Evolutionary conservation across 1,284 basidiomycete species (phyloP).

Genomic region (Sanguinoderma infundibulare): DNA sequence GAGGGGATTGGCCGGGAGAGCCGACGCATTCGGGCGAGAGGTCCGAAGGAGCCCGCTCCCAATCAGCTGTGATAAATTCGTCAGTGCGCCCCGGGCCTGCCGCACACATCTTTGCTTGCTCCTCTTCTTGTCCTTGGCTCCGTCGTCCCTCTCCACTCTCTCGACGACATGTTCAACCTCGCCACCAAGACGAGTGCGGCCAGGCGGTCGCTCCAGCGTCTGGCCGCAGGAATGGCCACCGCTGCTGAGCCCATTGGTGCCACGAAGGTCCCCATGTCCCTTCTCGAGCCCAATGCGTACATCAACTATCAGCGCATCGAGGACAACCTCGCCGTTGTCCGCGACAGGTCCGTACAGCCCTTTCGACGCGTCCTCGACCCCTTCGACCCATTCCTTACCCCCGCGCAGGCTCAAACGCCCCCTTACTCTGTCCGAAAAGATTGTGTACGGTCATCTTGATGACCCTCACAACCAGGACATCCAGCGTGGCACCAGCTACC

Average conservation of each 20-base stretch:
- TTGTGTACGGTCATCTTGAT: slow-evolving; percentile 97
- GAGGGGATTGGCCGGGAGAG: slow-evolving; percentile 11
- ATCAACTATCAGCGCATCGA: slow-evolving; percentile 99
- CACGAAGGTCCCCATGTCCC: slow-evolving; percentile 92
- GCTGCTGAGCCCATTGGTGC: slow-evolving; percentile 80
- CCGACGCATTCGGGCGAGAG: slow-evolving; percentile 20
- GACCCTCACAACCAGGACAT: slow-evolving; percentile 93
- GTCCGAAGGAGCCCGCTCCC: slow-evolving; percentile 19
- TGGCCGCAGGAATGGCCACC: slow-evolving; percentile 80
- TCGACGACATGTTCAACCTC: slow-evolving; percentile 68
- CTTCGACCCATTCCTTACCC: neutral
- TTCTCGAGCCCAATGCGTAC: slow-evolving; percentile 84
- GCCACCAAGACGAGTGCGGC: slow-evolving; percentile 63
- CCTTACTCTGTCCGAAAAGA: slow-evolving; percentile 97
- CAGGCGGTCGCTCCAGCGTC: slow-evolving; percentile 59
- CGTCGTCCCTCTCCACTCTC: slow-evolving; percentile 14
- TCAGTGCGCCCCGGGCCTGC: slow-evolving; percentile 14
- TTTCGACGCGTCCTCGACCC: neutral
- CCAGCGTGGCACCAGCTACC: slow-evolving; percentile 86
- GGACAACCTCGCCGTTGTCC: slow-evolving; percentile 89
- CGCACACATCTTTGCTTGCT: slow-evolving; percentile 17
- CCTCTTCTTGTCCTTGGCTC: slow-evolving; percentile 16
- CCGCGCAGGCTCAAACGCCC: slow-evolving; percentile 82
- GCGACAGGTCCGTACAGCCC: slow-evolving; percentile 67
- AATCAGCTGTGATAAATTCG: slow-evolving; percentile 30